Base-by-base conservation (phyloP, 2,329 filamentous ascomycete genomes). In the Alternaria rosae region DNA sequence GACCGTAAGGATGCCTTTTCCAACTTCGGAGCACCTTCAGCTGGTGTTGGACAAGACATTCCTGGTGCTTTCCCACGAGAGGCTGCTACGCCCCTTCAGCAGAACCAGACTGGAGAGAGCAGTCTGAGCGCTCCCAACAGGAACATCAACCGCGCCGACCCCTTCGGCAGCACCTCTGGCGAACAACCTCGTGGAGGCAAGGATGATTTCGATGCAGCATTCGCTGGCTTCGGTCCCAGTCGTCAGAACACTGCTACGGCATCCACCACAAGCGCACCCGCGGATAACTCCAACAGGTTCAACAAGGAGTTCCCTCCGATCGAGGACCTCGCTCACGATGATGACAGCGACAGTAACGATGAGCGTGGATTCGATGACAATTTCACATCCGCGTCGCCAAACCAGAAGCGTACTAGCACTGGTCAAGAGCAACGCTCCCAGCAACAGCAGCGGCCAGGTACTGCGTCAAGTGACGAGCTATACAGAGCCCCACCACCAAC, bases 291-390 rank as follows among this genome's bases (percentile, higher is more conserved):
- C 3, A 83, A 80, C 57, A 81, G 78, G 43, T 91, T 92, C 71
- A 86, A 89, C 73, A 85, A 88, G 21, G 95, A 98, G 76, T 98
- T 98, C 75, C 95, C 95, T 30, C 95, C 94, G 1, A 97, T 98
- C 62, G 89, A 91, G n/a, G 92, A 94, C 76, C 82, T 97, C 60
- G 91, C 92, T 64, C 86, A 88, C 28, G 91, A 94, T 59, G 92
- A 94, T 23, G 91, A 96, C n/a, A 94, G 91, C 28, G 93, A 96
- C 62, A 80, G 78, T 57, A 81, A 81, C 21, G 87, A 87, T 51
- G 93, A 92, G 43, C 82, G 81, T 70, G 93, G 94, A 0, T 98
- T 98, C 75, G 94, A 96, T 52, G 95, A 99, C 75, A 91, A 97
- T 78, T 98, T 98, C 76, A 90, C 91, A 0, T 88, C 92, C 13